These are phyloP conservation scores for Ogataea saltuana DNA, from an alignment of 805 yeast genomes.

Conservation along the genomic window DNA sequence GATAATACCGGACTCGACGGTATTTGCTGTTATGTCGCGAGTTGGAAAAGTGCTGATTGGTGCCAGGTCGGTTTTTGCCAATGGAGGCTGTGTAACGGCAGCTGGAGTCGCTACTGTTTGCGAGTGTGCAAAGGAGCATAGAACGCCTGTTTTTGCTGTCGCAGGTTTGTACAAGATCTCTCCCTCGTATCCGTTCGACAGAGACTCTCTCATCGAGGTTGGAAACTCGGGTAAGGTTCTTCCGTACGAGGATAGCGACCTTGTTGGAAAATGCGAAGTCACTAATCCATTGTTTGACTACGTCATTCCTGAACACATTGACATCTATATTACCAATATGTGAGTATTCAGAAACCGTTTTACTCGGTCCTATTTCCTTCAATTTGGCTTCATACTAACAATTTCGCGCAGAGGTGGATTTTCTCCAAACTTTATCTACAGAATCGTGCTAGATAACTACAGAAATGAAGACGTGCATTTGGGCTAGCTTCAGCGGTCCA, in stretches of 20 bases:
- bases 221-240: slow-evolving; percentile 92
- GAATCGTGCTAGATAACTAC: slow-evolving; percentile 93
- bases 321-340: slow-evolving; percentile 89
- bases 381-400: neutral
- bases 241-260: slow-evolving; percentile 66
- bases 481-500: slow-evolving; percentile 37
- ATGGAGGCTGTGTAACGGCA: slow-evolving; percentile 89
- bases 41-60: slow-evolving; percentile 96
- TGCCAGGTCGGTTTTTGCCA: slow-evolving; percentile 88
- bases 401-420: slow-evolving; percentile 66
- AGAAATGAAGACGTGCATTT: slow-evolving; percentile 77
- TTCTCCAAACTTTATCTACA: slow-evolving; percentile 92
- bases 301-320: slow-evolving; percentile 90
- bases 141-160: slow-evolving; percentile 94
- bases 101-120: slow-evolving; percentile 93
- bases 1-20: slow-evolving; percentile 89
- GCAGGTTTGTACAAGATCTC: slow-evolving; percentile 92
- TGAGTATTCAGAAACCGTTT: slow-evolving; percentile 30
- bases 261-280: slow-evolving; percentile 74
- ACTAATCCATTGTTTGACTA: slow-evolving; percentile 90
- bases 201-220: slow-evolving; percentile 80
- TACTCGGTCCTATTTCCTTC: neutral
- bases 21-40: slow-evolving; percentile 93
- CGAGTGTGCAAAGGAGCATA: slow-evolving; percentile 92
- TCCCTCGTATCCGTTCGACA: slow-evolving; percentile 88